phyloP scores from a whole-genome alignment of 495 filamentous ascomycete genomes.

The Glutinoglossum americanum region DNA sequence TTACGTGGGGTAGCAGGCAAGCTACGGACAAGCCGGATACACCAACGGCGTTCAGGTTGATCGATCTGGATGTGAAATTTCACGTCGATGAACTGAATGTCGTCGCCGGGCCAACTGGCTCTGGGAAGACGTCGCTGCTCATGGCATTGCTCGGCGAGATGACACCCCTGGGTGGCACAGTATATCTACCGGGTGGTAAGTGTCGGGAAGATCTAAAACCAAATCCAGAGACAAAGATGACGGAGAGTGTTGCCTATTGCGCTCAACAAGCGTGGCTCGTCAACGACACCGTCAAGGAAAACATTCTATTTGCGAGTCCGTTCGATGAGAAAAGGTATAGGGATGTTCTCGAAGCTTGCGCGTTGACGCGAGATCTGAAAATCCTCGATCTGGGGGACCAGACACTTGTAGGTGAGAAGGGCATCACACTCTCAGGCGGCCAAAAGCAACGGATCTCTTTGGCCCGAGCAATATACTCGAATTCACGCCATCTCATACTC shows the following conservation, averaged over 20 bases:
- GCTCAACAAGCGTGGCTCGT: constrained; percentile 96
- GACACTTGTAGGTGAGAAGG: constrained; percentile 91
- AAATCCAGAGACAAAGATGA: constrained; percentile 67
- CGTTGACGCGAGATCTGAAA: constrained; percentile 76
- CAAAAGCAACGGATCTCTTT: constrained; percentile 97
- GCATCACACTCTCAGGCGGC: constrained; percentile 87
- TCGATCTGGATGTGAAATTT: constrained; percentile 61
- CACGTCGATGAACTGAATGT: constrained; percentile 65
- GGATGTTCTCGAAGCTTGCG: constrained; percentile 75
- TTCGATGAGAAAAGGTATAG: constrained; percentile 71
- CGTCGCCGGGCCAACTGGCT: constrained; percentile 79
- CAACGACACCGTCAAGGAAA: constrained; percentile 88
- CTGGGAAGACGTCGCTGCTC: constrained; percentile 82
- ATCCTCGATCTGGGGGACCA: constrained; percentile 86
- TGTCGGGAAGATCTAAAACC: constrained; percentile 65
- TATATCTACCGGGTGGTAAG: constrained; percentile 61
- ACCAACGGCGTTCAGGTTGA: constrained; percentile 54
- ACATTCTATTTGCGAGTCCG: constrained; percentile 78
- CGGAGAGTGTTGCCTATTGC: constrained; percentile 88
- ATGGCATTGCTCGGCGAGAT: constrained; percentile 97
- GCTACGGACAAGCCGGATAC: constrained; percentile 15
- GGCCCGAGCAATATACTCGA: constrained; percentile 81
- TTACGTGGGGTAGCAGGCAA: constrained; percentile 54
- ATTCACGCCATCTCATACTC: constrained; percentile 69
- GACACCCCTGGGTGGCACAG: constrained; percentile 59